Evolutionary conservation across 169 alveolate genomes (phyloP).

Genomic region (Cryptosporidium sp.): DNA sequence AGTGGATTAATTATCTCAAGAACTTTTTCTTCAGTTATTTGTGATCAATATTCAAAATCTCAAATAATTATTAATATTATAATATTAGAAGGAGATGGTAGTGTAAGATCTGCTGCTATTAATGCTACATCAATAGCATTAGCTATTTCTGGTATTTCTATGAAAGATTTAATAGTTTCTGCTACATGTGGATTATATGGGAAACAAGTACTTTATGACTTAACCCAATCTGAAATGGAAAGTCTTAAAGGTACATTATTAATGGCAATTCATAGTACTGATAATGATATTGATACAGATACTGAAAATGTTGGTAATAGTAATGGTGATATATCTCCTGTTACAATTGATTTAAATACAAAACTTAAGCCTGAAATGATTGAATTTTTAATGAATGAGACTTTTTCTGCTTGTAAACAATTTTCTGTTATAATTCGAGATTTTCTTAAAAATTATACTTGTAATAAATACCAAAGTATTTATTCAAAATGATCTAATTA

Average conservation of each 20-base stretch:
- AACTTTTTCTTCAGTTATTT: conserved; percentile 45
- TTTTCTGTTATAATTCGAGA: conserved; percentile 21
- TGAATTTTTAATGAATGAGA: conserved; percentile 14
- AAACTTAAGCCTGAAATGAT: conserved; percentile 11
- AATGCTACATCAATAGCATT: conserved; percentile 77
- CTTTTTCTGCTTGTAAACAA: conserved; percentile 41
- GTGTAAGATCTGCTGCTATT: conserved; percentile 80
- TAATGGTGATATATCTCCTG: conserved; percentile 19
- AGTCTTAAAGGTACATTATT: conserved; percentile 17
- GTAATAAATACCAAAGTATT: conserved; percentile 19
- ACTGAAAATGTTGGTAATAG: not conserved
- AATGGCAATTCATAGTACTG: conserved; percentile 65
- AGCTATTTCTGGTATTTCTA: conserved; percentile 77
- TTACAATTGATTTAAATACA: conserved; percentile 60
- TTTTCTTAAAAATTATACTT: conserved; percentile 32
- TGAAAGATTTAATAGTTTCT: conserved; percentile 77
- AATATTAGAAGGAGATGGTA: conserved; percentile 77
- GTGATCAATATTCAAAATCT: conserved; percentile 28
- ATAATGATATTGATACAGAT: not conserved
- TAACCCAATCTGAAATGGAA: conserved; percentile 54
- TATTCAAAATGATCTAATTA: not conserved
- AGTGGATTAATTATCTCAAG: conserved; percentile 33
- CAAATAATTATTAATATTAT: conserved; percentile 68
- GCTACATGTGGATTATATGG: conserved; percentile 68
- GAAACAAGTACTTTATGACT: conserved; percentile 15